phyloP scores from a whole-genome alignment of 495 filamentous ascomycete genomes.

The Xylaria scruposa region DNA sequence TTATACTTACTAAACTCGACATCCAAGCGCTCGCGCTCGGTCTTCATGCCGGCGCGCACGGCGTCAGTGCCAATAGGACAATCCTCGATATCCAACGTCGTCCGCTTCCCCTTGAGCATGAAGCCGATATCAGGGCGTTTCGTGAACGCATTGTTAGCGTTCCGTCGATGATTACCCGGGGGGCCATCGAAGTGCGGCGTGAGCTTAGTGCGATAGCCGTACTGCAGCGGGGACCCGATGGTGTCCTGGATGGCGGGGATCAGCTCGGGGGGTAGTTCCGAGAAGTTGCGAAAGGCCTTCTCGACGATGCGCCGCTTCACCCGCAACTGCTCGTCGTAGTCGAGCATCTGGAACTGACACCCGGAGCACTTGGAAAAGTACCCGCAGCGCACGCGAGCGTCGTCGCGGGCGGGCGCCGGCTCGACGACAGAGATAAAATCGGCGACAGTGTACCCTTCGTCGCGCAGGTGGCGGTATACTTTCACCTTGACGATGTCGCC shows the following conservation, averaged over 20 bases:
- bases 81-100: constrained; percentile 91
- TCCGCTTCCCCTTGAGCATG: constrained; percentile 73
- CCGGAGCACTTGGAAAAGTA: constrained; percentile 91
- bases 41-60: constrained; percentile 75
- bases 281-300: constrained; percentile 92
- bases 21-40: constrained; percentile 72
- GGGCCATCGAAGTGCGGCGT: constrained; percentile 93
- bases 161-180: constrained; percentile 44
- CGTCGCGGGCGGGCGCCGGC: constrained; percentile 77
- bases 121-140: constrained; percentile 87
- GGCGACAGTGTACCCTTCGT: constrained; percentile 69
- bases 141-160: constrained; percentile 49
- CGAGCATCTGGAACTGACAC: constrained; percentile 97
- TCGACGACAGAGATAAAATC: constrained; percentile 81
- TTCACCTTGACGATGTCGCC: constrained; percentile 83
- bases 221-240: constrained; percentile 86
- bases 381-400: constrained; percentile 74
- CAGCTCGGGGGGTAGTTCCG: constrained; percentile 73
- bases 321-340: constrained; percentile 82
- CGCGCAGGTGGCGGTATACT: constrained; percentile 69
- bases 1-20: constrained; percentile 74
- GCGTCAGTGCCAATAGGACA: constrained; percentile 93
- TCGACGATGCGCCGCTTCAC: constrained; percentile 87
- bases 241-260: constrained; percentile 82
- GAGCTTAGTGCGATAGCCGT: constrained; percentile 93